Evolutionary conservation across 208 protist genomes (phyloP).

Genomic region (Novymonas esmeraldas): DNA sequence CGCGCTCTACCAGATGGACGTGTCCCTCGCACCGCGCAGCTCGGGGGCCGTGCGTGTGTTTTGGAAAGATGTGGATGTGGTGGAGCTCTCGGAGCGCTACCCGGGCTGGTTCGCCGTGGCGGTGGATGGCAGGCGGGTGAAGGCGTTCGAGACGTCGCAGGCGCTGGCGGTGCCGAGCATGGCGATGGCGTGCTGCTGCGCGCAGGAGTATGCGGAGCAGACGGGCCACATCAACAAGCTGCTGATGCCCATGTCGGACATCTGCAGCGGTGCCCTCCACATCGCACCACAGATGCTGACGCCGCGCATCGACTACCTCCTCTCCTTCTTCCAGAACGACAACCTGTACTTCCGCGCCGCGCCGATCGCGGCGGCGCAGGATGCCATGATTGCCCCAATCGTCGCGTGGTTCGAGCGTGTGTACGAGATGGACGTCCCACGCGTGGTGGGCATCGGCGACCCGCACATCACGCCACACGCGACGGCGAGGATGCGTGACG

Average conservation of each 20-base stretch:
- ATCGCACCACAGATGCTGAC: constrained; percentile 87
- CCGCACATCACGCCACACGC: constrained; percentile 66
- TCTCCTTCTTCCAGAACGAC: constrained; percentile 93
- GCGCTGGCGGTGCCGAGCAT: constrained; percentile 83
- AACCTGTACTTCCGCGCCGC: constrained; percentile 91
- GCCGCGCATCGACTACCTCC: constrained; percentile 90
- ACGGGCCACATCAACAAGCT: constrained; percentile 84
- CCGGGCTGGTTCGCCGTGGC: constrained; percentile 84
- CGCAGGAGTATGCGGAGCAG: constrained; percentile 89
- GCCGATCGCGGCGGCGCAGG: constrained; percentile 77
- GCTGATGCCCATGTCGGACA: constrained; percentile 90
- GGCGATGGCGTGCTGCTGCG: constrained; percentile 85
- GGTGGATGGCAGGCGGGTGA: constrained; percentile 86
- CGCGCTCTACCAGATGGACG: constrained; percentile 92
- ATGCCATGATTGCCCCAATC: constrained; percentile 75
- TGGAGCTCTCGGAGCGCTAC: constrained; percentile 48
- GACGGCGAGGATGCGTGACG: constrained; percentile 62
- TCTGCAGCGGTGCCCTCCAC: constrained; percentile 88
- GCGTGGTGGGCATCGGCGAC: constrained; percentile 86
- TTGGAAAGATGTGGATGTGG: constrained; percentile 88
- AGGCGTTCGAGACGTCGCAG: constrained; percentile 83
- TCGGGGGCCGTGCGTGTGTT: constrained; percentile 78
- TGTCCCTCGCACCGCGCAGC: constrained; percentile 76
- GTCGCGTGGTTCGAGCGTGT: constrained; percentile 71
- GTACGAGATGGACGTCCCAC: constrained; percentile 82